Evolutionary conservation across 2,329 filamentous ascomycete species (phyloP).

Genomic region (Nemania sp.): DNA sequence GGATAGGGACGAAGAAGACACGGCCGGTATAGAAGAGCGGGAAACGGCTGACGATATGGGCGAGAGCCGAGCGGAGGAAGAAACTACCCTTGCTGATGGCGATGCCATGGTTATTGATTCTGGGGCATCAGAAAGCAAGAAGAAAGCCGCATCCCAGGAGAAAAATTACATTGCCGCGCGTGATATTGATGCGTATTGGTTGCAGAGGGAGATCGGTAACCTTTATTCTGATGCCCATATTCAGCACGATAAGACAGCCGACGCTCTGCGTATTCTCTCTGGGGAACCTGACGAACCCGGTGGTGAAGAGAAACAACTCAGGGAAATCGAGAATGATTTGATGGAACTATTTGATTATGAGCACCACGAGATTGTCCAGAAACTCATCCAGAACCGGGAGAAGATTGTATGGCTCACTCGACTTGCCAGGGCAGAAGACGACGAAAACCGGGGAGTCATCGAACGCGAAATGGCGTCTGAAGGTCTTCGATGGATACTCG

Average conservation of each 20-base stretch:
- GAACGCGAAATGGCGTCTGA: constrained; percentile 93
- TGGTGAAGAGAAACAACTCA: constrained; percentile 84
- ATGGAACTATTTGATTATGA: constrained; percentile 99
- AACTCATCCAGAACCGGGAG: constrained; percentile 90
- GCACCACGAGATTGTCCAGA: constrained; percentile 90
- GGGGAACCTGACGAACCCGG: constrained; percentile 76
- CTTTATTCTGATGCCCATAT: constrained; percentile 92
- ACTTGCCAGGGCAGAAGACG: constrained; percentile 84
- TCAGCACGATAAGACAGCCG: constrained; percentile 91
- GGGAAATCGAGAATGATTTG: constrained; percentile 96
- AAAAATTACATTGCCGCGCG: constrained; percentile 79
- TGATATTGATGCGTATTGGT: constrained; percentile 97
- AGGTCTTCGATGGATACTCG: constrained; percentile 86
- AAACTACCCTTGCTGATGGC: constrained; percentile 64
- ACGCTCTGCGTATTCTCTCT: constrained; percentile 84
- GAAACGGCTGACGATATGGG: constrained; percentile 64
- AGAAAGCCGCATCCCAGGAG: constrained; percentile 62
- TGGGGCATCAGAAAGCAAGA: constrained; percentile 62
- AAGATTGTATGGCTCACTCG: constrained; percentile 96
- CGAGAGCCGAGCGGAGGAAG: constrained; percentile 62
- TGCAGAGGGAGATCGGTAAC: constrained; percentile 90
- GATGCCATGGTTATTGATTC: constrained; percentile 89
- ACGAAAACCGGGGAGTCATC: constrained; percentile 78
- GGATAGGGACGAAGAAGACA: constrained; percentile 69
- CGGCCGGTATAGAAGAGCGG: constrained; percentile 64